Percentiles rank a stretch among this genome's conserved stretches.
Evolutionary conservation across 805 yeast genomes (phyloP).

Genomic region (Metschnikowia koreensis): DNA sequence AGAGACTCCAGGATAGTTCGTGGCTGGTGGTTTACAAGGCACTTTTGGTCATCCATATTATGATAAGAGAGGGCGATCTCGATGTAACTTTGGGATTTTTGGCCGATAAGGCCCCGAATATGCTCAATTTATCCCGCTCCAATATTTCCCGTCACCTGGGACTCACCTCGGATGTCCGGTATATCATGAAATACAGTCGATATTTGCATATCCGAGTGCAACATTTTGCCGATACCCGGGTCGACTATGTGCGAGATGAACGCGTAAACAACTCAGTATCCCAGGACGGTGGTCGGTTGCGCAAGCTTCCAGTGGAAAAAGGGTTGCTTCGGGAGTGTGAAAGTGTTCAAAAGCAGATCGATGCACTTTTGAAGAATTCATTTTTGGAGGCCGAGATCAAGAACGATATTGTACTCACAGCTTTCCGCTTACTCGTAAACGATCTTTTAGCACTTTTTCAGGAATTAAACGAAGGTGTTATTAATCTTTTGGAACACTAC

Average conservation of each 20-base stretch:
- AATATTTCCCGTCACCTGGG: conserved; percentile 38
- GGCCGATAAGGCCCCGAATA: conserved; percentile 45
- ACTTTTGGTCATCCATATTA: conserved; percentile 78
- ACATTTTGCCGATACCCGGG: conserved; percentile 60
- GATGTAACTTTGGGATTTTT: conserved; percentile 68
- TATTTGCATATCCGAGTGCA: conserved; percentile 68
- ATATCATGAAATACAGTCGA: conserved; percentile 63
- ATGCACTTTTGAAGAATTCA: conserved; percentile 67
- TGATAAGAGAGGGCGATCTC: conserved; percentile 88
- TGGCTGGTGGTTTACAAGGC: conserved; percentile 93
- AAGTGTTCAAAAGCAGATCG: conserved; percentile 79
- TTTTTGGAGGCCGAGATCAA: conserved; percentile 77
- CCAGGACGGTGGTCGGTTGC: conserved; percentile 58
- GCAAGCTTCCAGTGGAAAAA: conserved; percentile 63
- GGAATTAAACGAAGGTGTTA: conserved; percentile 91
- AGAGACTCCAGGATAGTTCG: conserved; percentile 70
- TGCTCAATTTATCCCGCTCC: conserved; percentile 45
- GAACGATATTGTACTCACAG: conserved; percentile 79
- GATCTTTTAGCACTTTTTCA: conserved; percentile 86
- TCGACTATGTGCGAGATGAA: conserved; percentile 79
- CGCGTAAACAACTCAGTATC: conserved; percentile 44
- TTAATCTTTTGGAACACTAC: conserved; percentile 87
- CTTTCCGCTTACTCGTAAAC: conserved; percentile 85
- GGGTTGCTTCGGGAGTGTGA: conserved; percentile 85
- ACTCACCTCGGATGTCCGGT: conserved; percentile 48